These are phyloP conservation scores for Ogataea nitratoaversa DNA, from an alignment of 805 yeast species.

Conservation along the genomic window DNA sequence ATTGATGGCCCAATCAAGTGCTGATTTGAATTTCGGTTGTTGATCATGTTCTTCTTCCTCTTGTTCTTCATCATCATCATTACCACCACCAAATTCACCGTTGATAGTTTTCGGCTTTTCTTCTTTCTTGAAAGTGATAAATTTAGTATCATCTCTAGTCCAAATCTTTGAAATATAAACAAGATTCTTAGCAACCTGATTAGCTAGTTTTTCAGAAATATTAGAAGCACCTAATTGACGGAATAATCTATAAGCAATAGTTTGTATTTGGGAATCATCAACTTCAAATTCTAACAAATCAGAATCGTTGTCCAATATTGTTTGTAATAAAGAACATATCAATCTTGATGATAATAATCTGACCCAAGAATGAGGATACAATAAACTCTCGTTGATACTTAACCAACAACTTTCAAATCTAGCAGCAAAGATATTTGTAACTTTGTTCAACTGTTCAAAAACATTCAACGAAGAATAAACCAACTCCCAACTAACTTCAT, in stretches of 20 bases:
- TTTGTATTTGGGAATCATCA: slow-evolving; percentile 48
- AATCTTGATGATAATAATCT: slow-evolving; percentile 63
- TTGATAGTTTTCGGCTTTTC: too few species aligned
- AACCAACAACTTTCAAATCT: slow-evolving; percentile 49
- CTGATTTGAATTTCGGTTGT: slow-evolving; percentile 28
- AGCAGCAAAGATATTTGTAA: slow-evolving; percentile 34
- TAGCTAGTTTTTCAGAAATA: slow-evolving; percentile 57
- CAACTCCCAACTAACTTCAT: slow-evolving; percentile 66
- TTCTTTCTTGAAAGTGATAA: slow-evolving; percentile 20
- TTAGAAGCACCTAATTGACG: slow-evolving; percentile 82
- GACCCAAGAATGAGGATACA: slow-evolving; percentile 93
- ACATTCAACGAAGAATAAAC: slow-evolving; percentile 63
- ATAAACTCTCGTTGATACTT: slow-evolving; percentile 46
- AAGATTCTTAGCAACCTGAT: slow-evolving; percentile 63
- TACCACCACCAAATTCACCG: slow-evolving; percentile 21
- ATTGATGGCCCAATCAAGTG: slow-evolving; percentile 59
- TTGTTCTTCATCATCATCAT: slow-evolving; percentile 24
- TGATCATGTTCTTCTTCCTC: slow-evolving; percentile 9
- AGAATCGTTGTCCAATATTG: slow-evolving; percentile 15
- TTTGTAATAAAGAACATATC: slow-evolving; percentile 46
- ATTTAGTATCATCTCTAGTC: slow-evolving; percentile 43
- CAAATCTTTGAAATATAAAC: slow-evolving; percentile 58
- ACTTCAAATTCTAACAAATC: slow-evolving; percentile 30
- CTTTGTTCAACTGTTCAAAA: slow-evolving; percentile 18
- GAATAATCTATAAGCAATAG: slow-evolving; percentile 59